These are phyloP conservation scores for Penicillium tannophilum DNA, from an alignment of 495 filamentous ascomycete species.

Conservation along the genomic window DNA sequence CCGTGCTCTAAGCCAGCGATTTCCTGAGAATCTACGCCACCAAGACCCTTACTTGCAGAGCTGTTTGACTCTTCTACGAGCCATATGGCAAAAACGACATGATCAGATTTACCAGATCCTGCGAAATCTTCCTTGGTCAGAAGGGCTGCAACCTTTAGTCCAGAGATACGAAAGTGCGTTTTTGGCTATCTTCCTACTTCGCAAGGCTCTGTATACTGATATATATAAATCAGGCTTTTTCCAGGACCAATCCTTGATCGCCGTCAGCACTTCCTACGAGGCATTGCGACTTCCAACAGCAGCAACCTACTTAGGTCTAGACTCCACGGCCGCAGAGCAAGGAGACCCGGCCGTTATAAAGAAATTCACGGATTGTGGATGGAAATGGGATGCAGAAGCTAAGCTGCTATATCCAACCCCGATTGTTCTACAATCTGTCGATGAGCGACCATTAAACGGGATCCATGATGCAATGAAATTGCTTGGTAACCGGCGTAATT, in stretches of 20 bases:
- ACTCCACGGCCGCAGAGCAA: conserved; percentile 31
- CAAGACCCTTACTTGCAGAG: conserved; percentile 47
- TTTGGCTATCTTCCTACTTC: not conserved
- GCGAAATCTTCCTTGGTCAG: conserved; percentile 46
- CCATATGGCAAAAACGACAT: conserved; percentile 53
- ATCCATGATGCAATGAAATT: conserved; percentile 40
- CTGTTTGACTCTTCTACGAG: conserved; percentile 47
- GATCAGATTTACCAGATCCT: conserved; percentile 45
- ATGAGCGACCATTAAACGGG: conserved; percentile 26
- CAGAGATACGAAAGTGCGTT: conserved; percentile 46
- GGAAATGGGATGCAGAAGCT: conserved; percentile 46
- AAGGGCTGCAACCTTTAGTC: conserved; percentile 39
- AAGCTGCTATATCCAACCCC: conserved; percentile 43
- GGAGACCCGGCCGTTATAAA: conserved; percentile 36
- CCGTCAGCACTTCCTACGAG: conserved; percentile 51
- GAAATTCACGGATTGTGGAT: conserved; percentile 46
- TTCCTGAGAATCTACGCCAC: conserved; percentile 41
- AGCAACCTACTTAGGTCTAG: conserved; percentile 51
- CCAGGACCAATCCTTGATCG: conserved; percentile 49
- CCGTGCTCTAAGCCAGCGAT: conserved; percentile 51
- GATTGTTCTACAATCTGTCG: conserved; percentile 30
- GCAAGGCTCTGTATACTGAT: conserved; percentile 5
- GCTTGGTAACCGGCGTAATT: conserved; percentile 32
- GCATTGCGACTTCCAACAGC: conserved; percentile 48
- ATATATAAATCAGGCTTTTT: conserved; percentile 36